These are phyloP conservation scores for Sporobolomyces phaffii DNA, from an alignment of 768 basidiomycete genomes.

Conservation along the genomic window DNA sequence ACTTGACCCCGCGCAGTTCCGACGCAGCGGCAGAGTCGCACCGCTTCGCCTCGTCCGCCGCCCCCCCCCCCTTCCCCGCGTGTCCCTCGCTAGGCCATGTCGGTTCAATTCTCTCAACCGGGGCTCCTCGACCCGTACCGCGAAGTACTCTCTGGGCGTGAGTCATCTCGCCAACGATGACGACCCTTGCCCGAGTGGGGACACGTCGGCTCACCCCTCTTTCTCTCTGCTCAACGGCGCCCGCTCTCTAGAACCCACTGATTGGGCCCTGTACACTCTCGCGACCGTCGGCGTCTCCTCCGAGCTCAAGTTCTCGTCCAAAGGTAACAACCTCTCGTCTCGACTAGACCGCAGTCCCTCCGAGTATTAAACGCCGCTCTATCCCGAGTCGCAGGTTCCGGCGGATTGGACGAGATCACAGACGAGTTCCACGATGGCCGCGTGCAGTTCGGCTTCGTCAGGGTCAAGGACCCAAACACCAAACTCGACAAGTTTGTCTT, in stretches of 20 bases:
- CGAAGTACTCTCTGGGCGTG: slow-evolving; percentile 6
- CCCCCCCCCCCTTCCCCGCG: background rate
- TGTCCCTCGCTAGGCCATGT: background rate
- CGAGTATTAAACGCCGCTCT: too few relatives aligned
- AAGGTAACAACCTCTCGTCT: background rate
- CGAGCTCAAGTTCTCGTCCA: slow-evolving; percentile 18
- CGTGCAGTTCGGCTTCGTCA: slow-evolving; percentile 49
- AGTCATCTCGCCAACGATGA: background rate
- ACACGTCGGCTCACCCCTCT: background rate
- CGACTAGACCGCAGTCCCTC: too few relatives aligned
- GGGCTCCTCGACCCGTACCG: slow-evolving; percentile 14
- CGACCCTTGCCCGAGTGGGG: background rate
- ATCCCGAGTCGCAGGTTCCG: slow-evolving; percentile 52
- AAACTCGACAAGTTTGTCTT: slow-evolving; percentile 85
- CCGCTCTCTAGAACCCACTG: slow-evolving; percentile 16
- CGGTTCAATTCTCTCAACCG: slow-evolving; percentile 1
- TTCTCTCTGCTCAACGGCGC: background rate
- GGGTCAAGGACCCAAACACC: slow-evolving; percentile 49
- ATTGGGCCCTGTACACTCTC: slow-evolving; percentile 38
- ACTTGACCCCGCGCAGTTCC: too few relatives aligned
- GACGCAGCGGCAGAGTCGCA: too few relatives aligned
- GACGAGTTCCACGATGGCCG: slow-evolving; percentile 94
- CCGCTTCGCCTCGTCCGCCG: background rate
- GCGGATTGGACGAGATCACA: slow-evolving; percentile 81
- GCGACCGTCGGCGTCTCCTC: background rate